Conservation (phyloP, 768 basidiomycete genomes). For the Naganishia kalamii region DNA sequence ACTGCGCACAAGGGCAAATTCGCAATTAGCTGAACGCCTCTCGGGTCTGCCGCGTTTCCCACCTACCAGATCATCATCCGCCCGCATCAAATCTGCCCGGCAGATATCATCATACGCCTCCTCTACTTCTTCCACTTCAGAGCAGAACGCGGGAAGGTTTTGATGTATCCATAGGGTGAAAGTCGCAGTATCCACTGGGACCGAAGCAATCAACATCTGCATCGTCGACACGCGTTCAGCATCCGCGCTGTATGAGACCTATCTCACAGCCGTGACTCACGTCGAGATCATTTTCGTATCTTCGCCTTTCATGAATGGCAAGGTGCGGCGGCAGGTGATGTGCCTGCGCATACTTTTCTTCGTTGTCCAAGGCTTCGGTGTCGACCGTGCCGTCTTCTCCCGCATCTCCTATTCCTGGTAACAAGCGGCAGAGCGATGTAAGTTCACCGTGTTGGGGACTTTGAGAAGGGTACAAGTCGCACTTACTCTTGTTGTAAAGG, state of each 20-base stretch:
- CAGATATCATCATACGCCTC: constrained; percentile 36
- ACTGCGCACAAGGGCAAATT: constrained; percentile 25
- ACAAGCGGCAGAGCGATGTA: background rate
- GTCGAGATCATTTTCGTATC: constrained; percentile 71
- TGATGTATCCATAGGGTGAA: constrained; percentile 88
- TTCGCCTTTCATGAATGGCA: constrained; percentile 56
- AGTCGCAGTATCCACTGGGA: constrained; percentile 80
- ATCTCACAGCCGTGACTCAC: constrained; percentile 48
- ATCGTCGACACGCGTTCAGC: background rate
- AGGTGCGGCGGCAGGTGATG: constrained; percentile 58
- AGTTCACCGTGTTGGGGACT: background rate
- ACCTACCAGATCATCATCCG: constrained; percentile 45
- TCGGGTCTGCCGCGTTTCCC: background rate
- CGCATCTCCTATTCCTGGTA: constrained; percentile 9
- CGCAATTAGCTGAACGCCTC: background rate
- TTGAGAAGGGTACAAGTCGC: too few species aligned
- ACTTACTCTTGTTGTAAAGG: constrained; percentile 85
- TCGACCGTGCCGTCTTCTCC: background rate
- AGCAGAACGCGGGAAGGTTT: constrained; percentile 81
- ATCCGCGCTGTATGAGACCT: background rate
- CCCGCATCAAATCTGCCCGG: constrained; percentile 41
- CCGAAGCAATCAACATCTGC: constrained; percentile 61
- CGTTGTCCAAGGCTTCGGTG: background rate
- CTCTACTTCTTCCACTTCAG: constrained; percentile 59
- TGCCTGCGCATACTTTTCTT: background rate